Evolutionary conservation across 179 eudicot species (phyloP), one percentile per base, ranked within the genome.

Genomic region (Camellia oleifera): DNA sequence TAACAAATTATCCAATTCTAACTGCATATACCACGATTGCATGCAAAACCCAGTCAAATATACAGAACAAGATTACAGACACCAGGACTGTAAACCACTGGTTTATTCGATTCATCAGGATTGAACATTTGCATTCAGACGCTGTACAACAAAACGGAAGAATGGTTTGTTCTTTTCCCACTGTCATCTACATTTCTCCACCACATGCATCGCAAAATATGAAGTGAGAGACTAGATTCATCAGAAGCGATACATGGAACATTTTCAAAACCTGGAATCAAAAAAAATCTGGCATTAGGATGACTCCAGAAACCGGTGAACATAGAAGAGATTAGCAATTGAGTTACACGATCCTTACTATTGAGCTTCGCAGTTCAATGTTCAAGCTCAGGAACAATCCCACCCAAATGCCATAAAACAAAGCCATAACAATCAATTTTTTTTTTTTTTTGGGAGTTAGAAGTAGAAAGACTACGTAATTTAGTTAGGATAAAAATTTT

Each of bases 341-440:
- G 73, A n/a, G 86, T 63, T 75, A 69, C 46, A 50, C n/a, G 77
- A 79, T 83, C 85, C 80, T 81, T 87, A 85, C 86, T 83, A 60
- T 70, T 53, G 79, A 77, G 60, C 74, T 83, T 79, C 48, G 79
- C 79, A 76, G 86, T 87, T 73, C 82, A 81, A 85, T 79, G 79
- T 83, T 74, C 79, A 80, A 77, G 76, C 83, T 74, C 77, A 13
- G 81, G 83, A 57, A 84, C 86, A 85, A 77, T 77, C 74, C 88
- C 86, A 85, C 77, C 65, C 80, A 79, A 79, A 77, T 75, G 68
- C 66, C 82, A 63, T 13, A 69, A 63, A 77, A 77, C n/a, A 64
- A 64, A 79, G 60, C 81, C 81, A 85, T 81, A 75, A 64, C 72
- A 73, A 77, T 76, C 82, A 52, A 48, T 78, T 76, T 62, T 56